phyloP scores from a whole-genome alignment of 192 early-diverging fungal genomes.

The Linnemannia schmuckeri region DNA sequence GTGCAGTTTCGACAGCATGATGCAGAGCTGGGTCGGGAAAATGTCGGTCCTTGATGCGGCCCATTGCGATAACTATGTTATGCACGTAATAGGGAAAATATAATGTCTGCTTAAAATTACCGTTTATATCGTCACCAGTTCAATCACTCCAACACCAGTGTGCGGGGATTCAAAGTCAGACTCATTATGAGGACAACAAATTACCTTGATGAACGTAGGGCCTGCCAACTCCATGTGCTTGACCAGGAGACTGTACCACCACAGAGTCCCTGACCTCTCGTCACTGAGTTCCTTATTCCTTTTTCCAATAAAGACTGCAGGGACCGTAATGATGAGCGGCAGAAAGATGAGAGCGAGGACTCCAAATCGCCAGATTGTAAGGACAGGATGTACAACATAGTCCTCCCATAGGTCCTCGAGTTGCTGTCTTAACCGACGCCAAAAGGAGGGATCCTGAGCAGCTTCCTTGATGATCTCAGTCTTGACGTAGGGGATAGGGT shows the following conservation, averaged over 20 bases:
- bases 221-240: slow-evolving; percentile 87
- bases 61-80: slow-evolving; percentile 87
- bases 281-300: slow-evolving; percentile 55
- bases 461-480: slow-evolving; percentile 28
- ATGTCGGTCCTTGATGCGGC: slow-evolving; percentile 92
- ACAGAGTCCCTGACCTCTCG: slow-evolving; percentile 74
- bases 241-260: slow-evolving; percentile 90
- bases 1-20: slow-evolving; percentile 83
- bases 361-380: slow-evolving; percentile 68
- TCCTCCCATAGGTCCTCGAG: slow-evolving; percentile 58
- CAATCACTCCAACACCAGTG: neutral
- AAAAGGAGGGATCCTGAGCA: slow-evolving; percentile 24
- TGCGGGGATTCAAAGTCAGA: neutral
- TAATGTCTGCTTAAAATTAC: neutral
- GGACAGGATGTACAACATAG: slow-evolving; percentile 66
- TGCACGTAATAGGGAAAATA: slow-evolving; percentile 2
- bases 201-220: slow-evolving; percentile 95
- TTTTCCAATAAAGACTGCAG: slow-evolving; percentile 70
- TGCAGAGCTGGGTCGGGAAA: slow-evolving; percentile 82
- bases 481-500: slow-evolving; percentile 32
- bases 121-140: neutral
- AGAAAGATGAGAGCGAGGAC: slow-evolving; percentile 76
- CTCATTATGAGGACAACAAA: neutral
- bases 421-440: slow-evolving; percentile 26
- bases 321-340: slow-evolving; percentile 74